Base-by-base conservation (phyloP, 371 early-diverging fungal species). In the Haplosporangium sp. region DNA sequence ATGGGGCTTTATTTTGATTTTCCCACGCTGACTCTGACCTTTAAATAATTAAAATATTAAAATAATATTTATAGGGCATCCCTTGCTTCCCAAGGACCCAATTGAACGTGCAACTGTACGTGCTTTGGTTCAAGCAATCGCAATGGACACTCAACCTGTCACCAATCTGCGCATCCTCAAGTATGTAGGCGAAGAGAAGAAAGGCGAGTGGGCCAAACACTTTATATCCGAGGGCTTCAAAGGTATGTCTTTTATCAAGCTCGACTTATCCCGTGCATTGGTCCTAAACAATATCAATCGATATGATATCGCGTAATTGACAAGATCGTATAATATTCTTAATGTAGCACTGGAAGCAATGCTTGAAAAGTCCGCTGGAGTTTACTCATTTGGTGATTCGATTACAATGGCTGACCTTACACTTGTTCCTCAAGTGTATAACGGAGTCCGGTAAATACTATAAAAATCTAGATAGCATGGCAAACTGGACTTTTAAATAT, bases 91-190 rank as follows among this genome's bases (percentile, higher is more conserved):
- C 15, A 85, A 86, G 63, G 92, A 92, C 65, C 87, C 92, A 15
- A 50, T 81, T 8, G 83, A 83, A 19, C 89, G 94, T 34, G 93
- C 94, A 44, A 65, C 81, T 69, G 92, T 94, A 52, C 89, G 96
- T n/a, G 86, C 91, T 1, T 85, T 98, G 57, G 88, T 89, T 34
- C 82, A 87, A 50, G 84, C 90, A 8, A 91, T 98, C 35, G 92
- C 90, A 19, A 86, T 91, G 77, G 98, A 96, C 74, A 97, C 92
- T 58, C 97, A 96, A 76, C 98, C 98, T 3, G 67, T 96, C 50
- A 94, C 96, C 73, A 97, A 97, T 82, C 73, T 94, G 63, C 77
- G 89, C n/a, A 91, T 97, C 0, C 71, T 94, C 59, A 82, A 88
- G 27, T 85, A 90, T 57, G 85, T 90, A 17, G 89, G 83, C 6